Evolutionary conservation across 1,139 yeast species (phyloP).

Genomic region (Diutina siamensis): DNA sequence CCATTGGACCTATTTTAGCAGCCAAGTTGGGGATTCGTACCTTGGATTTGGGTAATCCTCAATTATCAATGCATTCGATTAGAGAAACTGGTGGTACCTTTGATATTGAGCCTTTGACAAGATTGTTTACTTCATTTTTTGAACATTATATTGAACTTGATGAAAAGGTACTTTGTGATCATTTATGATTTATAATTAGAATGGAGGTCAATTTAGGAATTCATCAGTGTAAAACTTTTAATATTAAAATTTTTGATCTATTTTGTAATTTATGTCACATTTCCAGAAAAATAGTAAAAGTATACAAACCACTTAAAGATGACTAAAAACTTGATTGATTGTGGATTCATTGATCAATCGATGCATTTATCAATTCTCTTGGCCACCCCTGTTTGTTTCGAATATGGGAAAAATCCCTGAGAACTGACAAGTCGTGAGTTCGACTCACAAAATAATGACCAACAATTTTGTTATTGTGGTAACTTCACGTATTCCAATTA

Average conservation of each 20-base stretch:
- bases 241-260: too few species aligned
- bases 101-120: conserved; percentile 55
- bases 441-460: too few species aligned
- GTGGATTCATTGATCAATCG: too few species aligned
- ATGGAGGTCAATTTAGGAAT: background rate
- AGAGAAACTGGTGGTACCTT: conserved; percentile 85
- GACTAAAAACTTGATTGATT: too few species aligned
- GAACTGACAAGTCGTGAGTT: too few species aligned
- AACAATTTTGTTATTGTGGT: background rate
- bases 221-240: too few species aligned
- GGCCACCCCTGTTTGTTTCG: too few species aligned
- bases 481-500: background rate
- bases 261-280: too few species aligned
- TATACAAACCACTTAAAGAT: too few species aligned
- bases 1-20: conserved; percentile 90
- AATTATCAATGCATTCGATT: conserved; percentile 89
- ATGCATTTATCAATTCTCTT: too few species aligned
- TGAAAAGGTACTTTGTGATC: conserved; percentile 3
- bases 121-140: conserved; percentile 54
- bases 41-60: conserved; percentile 88
- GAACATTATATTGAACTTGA: conserved; percentile 16
- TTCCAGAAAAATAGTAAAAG: too few species aligned
- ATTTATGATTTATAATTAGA: background rate
- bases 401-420: too few species aligned
- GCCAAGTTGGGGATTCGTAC: conserved; percentile 85